Base-by-base conservation (phyloP, 352 stramenopile species). In the Phytopythium aichiense region DNA sequence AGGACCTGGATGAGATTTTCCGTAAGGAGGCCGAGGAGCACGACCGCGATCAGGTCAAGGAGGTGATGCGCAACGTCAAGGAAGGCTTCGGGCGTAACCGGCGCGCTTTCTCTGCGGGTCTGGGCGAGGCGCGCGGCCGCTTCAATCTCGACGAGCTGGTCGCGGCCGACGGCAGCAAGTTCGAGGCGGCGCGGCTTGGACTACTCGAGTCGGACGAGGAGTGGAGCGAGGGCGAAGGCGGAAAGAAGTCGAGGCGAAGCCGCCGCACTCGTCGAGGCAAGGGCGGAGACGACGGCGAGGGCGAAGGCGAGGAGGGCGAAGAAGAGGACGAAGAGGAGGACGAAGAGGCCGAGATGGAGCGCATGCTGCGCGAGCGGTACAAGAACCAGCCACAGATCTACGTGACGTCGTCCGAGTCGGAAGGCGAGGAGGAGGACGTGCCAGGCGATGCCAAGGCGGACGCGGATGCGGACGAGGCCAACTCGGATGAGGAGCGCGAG, bases 1-100 rank as follows among this genome's bases (percentile, higher is more conserved):
- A 85, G 43, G 79, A 92, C 42, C 60, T 92, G 43, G 83, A 92
- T 4, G 83, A 90, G 54, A 78, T 91, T 61, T 88, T 91, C 62
- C 87, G 84, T 8, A 73, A 76, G 20, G 79, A 92, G 56, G 69
- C 82, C 15, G 84, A 93, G 55, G 74, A 84, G 4, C 66, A 82
- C 50, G 87, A 95, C 66, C 77, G 74, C 0, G 62, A 91, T 18
- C 77, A 91, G 35, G 76, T 95, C 13, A 87, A 87, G 59, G 84
- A 91, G 60, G 87, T 95, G 3, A 95, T 95, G 81, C 81, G 87
- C 23, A 93, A 93, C 58, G 87, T 95, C n/a, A 92, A 92, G 57
- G 87, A 95, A 58, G 87, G 87, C 50, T 95, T 92, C 64, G 87
- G 87, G 20, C 82, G 87, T 66, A 95, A 92, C 58, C 84, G 84